These are phyloP conservation scores for Ceratocystis cubensis DNA, from an alignment of 2,329 filamentous ascomycete species.

Conservation along the genomic window DNA sequence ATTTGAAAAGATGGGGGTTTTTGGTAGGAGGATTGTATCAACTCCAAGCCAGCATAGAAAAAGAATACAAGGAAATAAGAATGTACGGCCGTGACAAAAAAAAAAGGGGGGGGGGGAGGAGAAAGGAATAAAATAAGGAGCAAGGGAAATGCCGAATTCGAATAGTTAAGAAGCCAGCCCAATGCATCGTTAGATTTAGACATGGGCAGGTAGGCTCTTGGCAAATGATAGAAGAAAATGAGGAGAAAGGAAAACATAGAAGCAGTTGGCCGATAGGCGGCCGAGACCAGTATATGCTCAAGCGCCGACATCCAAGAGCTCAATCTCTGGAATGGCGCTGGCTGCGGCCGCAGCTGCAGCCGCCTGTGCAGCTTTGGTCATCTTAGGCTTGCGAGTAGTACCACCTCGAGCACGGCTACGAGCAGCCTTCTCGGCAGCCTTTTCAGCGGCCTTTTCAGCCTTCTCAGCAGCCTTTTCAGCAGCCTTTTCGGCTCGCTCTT, in stretches of 20 bases:
- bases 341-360: conserved; percentile 17
- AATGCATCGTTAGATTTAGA: not conserved
- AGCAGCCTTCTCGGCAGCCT: conserved; percentile 17
- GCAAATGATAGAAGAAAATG: not conserved
- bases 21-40: conserved; percentile 6
- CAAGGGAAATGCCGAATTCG: not conserved
- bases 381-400: conserved; percentile 18
- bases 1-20: not conserved
- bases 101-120: not conserved
- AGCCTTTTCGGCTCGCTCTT: conserved; percentile 20
- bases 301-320: conserved; percentile 20
- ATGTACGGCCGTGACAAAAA: conserved; percentile 8
- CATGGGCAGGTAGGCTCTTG: not conserved
- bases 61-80: conserved; percentile 9
- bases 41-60: conserved; percentile 2
- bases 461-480: conserved; percentile 20
- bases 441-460: conserved; percentile 19
- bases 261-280: not conserved
- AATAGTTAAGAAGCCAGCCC: not conserved
- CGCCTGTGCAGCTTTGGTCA: conserved; percentile 16
- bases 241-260: conserved; percentile 9
- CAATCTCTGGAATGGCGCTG: conserved; percentile 17
- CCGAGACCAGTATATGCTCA: conserved; percentile 11
- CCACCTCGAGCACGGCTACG: conserved; percentile 16
- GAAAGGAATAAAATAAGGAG: conserved; percentile 8